Conservation (phyloP, 371 early-diverging fungal species). For the Mortierella sp. region DNA sequence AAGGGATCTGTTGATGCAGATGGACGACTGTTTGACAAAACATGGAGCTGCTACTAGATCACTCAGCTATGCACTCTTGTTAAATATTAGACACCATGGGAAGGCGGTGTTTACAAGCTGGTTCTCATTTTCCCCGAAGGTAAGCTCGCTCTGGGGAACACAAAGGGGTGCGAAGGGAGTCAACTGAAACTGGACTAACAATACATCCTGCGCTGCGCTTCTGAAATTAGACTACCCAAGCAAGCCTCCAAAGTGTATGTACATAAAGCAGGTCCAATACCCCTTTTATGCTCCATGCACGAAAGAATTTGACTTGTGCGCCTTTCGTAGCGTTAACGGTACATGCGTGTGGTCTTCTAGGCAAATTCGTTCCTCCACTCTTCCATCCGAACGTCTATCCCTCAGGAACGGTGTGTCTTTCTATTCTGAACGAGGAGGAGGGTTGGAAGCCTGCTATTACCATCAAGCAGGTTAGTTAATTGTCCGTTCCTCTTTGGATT, state of each 20-base stretch:
- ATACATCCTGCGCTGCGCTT: no score
- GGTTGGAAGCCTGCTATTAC: slow-evolving; percentile 99
- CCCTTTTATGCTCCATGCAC: no score
- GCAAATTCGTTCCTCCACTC: slow-evolving; percentile 89
- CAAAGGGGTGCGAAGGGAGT: no score
- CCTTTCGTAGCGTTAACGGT: no score
- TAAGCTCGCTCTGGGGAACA: no score
- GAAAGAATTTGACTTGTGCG: no score
- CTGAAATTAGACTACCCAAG: slow-evolving; percentile 85
- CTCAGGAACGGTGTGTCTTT: slow-evolving; percentile 98
- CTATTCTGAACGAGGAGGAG: slow-evolving; percentile 97
- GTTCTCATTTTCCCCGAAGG: slow-evolving; percentile 92
- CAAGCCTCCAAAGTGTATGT: slow-evolving; percentile 87
- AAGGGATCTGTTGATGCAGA: slow-evolving; percentile 18
- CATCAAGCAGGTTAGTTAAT: slow-evolving; percentile 87
- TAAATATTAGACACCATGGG: slow-evolving; percentile 90
- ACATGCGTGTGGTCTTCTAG: no score
- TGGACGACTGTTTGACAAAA: neutral
- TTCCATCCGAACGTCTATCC: slow-evolving; percentile 99
- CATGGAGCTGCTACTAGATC: neutral
- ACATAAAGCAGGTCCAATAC: no score
- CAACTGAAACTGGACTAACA: no score
- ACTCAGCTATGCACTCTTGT: neutral
- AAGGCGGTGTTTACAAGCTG: slow-evolving; percentile 94
- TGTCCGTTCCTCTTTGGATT: neutral